Evolutionary conservation across 1,284 basidiomycete species (phyloP).

Genomic region (Pterulicium gracile): DNA sequence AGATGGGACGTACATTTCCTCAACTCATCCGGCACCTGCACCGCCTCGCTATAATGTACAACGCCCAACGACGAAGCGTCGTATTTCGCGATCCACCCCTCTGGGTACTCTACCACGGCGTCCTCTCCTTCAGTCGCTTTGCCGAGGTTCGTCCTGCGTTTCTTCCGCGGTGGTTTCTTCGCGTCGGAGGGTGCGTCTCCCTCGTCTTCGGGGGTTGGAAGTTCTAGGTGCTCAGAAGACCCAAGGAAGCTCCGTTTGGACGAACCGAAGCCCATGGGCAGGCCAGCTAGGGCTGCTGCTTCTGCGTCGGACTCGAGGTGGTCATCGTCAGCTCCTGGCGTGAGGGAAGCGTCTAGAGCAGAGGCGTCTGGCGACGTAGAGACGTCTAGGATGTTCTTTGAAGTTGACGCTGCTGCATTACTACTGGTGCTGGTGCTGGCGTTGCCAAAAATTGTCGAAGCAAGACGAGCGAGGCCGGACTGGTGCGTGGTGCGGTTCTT

Average conservation of each 20-base stretch:
- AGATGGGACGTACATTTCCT: constrained; percentile 60
- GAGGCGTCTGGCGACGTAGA: neutral
- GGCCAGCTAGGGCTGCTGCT: too few species aligned
- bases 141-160: neutral
- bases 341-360: neutral
- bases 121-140: neutral
- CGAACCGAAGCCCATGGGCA: neutral
- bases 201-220: too few species aligned
- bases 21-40: constrained; percentile 65
- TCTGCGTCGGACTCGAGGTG: neutral
- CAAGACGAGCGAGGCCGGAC: neutral
- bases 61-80: constrained; percentile 61
- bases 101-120: constrained; percentile 1
- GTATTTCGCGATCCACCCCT: constrained; percentile 28
- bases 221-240: too few species aligned
- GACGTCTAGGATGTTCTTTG: neutral
- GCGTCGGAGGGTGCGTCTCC: too few species aligned
- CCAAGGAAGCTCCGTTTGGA: neutral
- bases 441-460: neutral
- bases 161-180: neutral
- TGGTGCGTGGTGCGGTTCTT: neutral
- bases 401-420: neutral
- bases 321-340: neutral
- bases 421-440: neutral
- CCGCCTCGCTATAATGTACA: constrained; percentile 48